Evolutionary conservation across 495 filamentous ascomycete species (phyloP).

Genomic region (Aspergillus bertholletiae): DNA sequence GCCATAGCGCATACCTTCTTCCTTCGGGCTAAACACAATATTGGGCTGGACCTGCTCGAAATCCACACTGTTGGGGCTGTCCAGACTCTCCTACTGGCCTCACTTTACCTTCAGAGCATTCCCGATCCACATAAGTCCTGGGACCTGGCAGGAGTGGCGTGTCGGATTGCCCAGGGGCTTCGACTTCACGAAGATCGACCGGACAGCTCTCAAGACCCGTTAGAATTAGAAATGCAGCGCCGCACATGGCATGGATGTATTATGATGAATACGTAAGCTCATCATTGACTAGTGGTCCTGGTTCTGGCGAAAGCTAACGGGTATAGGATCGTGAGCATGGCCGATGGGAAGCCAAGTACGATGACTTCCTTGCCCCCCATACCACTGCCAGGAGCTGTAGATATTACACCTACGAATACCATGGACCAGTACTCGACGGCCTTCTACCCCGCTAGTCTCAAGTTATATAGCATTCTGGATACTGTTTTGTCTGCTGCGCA

Average conservation of each 20-base stretch:
- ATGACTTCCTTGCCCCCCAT: conserved; percentile 32
- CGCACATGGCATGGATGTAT: conserved; percentile 50
- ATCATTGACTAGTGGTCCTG: not conserved
- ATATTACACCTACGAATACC: conserved; percentile 1
- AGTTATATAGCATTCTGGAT: conserved; percentile 41
- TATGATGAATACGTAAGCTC: conserved; percentile 38
- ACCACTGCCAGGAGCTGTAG: conserved; percentile 19
- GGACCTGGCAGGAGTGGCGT: conserved; percentile 46
- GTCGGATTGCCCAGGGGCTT: conserved; percentile 43
- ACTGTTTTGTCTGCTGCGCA: conserved; percentile 42
- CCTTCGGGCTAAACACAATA: conserved; percentile 38
- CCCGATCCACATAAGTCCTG: conserved; percentile 45
- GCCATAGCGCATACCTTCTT: conserved; percentile 40
- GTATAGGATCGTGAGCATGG: conserved; percentile 46
- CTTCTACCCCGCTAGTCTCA: conserved; percentile 40
- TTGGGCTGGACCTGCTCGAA: conserved; percentile 44
- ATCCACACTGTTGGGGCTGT: conserved; percentile 41
- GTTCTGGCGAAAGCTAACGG: not conserved
- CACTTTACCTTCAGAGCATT: conserved; percentile 43
- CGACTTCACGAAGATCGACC: conserved; percentile 39
- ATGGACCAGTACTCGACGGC: conserved; percentile 17
- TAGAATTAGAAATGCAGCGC: conserved; percentile 40
- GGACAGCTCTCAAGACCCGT: conserved; percentile 17
- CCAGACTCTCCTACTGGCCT: conserved; percentile 42
- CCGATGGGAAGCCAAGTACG: conserved; percentile 44